Evolutionary conservation across 2,329 filamentous ascomycete genomes (phyloP), one percentile per base, ranked within the genome.

Genomic region (Phialophora expanda): DNA sequence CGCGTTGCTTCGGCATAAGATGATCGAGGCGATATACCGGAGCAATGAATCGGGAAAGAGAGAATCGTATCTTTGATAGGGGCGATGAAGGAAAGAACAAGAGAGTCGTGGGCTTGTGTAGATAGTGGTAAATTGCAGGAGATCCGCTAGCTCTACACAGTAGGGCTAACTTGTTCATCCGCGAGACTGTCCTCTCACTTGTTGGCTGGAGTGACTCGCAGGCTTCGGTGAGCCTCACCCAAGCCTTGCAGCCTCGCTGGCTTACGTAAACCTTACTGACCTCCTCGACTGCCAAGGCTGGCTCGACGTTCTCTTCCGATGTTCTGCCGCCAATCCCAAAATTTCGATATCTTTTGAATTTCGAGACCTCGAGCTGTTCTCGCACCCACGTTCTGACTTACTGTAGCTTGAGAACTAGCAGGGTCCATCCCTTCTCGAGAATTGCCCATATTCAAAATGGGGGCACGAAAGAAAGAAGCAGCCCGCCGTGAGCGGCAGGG

Each of bases 391-490:
- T 17, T 8, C 14, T 41, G 38, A 41, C 38, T 12, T 26, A 30
- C 28, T 8, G 28, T 30, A 30, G 17, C 14, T 41, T n/a, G 38
- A 17, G 38, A 41, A 41, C 12, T n/a, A 41, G 14, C 38, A 41
- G 38, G 17, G 17, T 7, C 12, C 12, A 5, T 41, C 14, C 38
- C 14, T 17, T 41, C 2, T 41, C 1, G 5, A 44, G 38, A 8
- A 2, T n/a, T 7, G 17, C 3, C 1, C 1, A n/a, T 8, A 1
- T 6, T 26, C 48, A 59, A 51, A 12, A 97, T 97, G 93, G 93
- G 93, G 80, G 90, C 89, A 74, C 89, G 87, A 75, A 98, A 98
- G 85, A 97, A 97, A 81, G 94, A 98, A 81, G 88, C 88, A 70
- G 86, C 83, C 78, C 89, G 94, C 81, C 90, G 90, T 78, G 86